Evolutionary conservation across 495 filamentous ascomycete genomes (phyloP).

Genomic region (Massariosphaeria phaeospora): DNA sequence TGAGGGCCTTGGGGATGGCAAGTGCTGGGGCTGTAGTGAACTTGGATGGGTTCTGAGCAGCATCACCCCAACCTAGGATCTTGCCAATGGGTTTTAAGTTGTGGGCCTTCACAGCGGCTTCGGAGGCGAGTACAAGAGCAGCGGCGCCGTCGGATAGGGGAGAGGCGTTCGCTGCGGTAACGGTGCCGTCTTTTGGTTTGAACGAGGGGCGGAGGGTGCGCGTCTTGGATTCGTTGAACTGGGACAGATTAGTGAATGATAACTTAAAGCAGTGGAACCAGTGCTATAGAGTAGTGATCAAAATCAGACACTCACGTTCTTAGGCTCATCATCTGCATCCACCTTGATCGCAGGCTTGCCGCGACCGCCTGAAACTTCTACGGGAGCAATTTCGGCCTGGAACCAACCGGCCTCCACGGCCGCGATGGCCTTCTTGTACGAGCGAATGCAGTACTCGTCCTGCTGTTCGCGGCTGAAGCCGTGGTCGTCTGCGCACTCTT

Average conservation of each 20-base stretch:
- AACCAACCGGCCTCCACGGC: conserved; percentile 76
- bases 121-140: conserved; percentile 85
- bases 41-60: conserved; percentile 79
- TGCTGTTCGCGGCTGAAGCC: conserved; percentile 73
- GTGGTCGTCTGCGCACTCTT: conserved; percentile 87
- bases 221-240: conserved; percentile 90
- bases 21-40: conserved; percentile 95
- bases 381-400: conserved; percentile 78
- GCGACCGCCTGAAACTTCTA: conserved; percentile 79
- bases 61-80: conserved; percentile 95
- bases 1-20: conserved; percentile 92
- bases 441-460: conserved; percentile 88
- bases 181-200: conserved; percentile 74
- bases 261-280: neutral
- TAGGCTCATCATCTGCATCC: conserved; percentile 87
- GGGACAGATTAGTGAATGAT: conserved; percentile 14
- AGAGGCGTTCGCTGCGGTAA: conserved; percentile 96
- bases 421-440: conserved; percentile 84
- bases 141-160: conserved; percentile 91
- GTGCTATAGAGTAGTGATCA: neutral
- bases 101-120: conserved; percentile 80
- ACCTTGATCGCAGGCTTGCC: conserved; percentile 82
- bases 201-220: conserved; percentile 80
- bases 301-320: conserved; percentile 61
- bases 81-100: conserved; percentile 86